Conservation (phyloP, 805 yeast species). For the Candida caryicola region DNA sequence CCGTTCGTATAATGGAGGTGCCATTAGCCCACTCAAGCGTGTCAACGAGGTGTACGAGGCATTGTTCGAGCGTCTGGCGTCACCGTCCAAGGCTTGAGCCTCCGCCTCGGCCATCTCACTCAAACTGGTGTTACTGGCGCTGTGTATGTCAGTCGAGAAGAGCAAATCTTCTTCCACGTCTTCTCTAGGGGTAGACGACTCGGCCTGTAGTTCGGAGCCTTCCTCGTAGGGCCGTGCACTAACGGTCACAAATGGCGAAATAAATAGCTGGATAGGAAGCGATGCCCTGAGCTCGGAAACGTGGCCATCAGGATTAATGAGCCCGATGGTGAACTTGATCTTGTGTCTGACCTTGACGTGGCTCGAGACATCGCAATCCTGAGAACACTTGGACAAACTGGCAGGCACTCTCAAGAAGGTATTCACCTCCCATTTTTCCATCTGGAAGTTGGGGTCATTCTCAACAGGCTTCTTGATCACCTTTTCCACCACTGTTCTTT, state of each 20-base stretch:
- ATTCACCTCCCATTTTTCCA: constrained; percentile 69
- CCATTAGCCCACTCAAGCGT: constrained; percentile 47
- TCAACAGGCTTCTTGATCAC: constrained; percentile 41
- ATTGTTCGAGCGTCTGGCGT: background rate
- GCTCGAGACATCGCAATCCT: constrained; percentile 73
- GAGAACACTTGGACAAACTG: constrained; percentile 72
- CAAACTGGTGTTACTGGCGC: constrained; percentile 22
- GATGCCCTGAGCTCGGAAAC: constrained; percentile 89
- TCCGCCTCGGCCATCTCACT: constrained; percentile 17
- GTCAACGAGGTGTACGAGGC: constrained; percentile 30
- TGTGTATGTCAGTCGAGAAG: constrained; percentile 22
- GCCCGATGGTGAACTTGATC: constrained; percentile 72
- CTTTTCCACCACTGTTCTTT: constrained; percentile 55
- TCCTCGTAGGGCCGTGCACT: constrained; percentile 42
- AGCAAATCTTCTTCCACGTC: constrained; percentile 27
- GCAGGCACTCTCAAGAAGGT: constrained; percentile 65
- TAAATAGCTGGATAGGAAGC: constrained; percentile 72
- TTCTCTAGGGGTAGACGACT: background rate
- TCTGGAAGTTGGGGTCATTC: constrained; percentile 44
- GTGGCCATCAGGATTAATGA: constrained; percentile 88
- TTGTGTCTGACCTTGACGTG: constrained; percentile 86
- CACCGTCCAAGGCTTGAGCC: constrained; percentile 1
- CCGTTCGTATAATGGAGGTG: constrained; percentile 83
- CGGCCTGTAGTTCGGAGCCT: constrained; percentile 12
- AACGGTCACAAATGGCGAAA: constrained; percentile 78